Evolutionary conservation across 2,329 filamentous ascomycete species (phyloP), one percentile per base, ranked within the genome.

Genomic region (Sarocladium strictum): DNA sequence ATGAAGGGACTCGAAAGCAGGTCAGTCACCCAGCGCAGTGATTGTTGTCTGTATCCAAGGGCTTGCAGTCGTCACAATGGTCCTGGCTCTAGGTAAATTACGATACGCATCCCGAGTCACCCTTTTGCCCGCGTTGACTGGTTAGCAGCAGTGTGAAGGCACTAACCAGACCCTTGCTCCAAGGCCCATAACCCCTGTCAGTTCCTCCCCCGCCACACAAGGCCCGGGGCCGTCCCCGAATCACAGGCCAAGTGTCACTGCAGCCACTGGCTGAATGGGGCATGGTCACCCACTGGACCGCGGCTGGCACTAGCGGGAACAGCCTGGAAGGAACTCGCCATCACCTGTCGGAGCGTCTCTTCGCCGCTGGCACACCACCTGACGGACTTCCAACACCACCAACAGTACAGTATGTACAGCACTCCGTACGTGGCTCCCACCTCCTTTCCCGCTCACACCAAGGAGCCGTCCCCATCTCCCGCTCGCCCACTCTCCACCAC

Each of bases 71-170:
- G 40, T 47, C 43, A 47, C 43, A 47, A 15, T 27, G 43, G 29
- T 27, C 43, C 43, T 27, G 47, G 47, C 26, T 33, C 3, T 21
- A 27, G 12, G 43, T 32, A 49, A 49, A 49, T 49, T 49, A 32
- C 43, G 43, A 49, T 49, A 29, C 43, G 43, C 43, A 49, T 49
- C 26, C 43, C 15, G 43, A 21, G 47, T n/a, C 47, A 51, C 47
- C 26, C 9, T n/a, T 23, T 45, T 45, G 40, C 40, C 23, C 10
- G 4, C 40, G 5, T 6, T 17, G 5, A 17, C 35, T 38, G 35
- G 29, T 12, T 12, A n/a, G n/a, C 29, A 5, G 35, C n/a, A n/a
- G 35, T 38, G 35, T 38, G 35, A 38, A 19, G 10, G 40, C 40
- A 43, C 9, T 24, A 29, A n/a, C 43, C 43, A 49, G 23, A 49